Conservation (phyloP, 2,329 filamentous ascomycete species). For the Alternaria sp. region DNA sequence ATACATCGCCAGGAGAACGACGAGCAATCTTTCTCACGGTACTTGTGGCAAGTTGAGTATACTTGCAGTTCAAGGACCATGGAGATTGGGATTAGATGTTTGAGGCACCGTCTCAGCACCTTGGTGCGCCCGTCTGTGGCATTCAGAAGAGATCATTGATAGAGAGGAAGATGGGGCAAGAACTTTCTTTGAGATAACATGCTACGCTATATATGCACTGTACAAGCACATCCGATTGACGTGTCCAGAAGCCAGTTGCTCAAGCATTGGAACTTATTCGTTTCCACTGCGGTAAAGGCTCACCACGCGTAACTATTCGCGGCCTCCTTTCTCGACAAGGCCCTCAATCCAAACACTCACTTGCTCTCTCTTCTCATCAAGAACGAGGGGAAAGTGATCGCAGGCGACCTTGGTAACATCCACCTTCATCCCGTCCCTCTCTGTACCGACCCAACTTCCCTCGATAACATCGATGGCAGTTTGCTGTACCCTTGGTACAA, state of each 20-base stretch:
- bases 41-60: neutral
- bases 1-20: neutral
- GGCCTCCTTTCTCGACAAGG: slow-evolving; percentile 15
- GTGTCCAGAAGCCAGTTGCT: neutral
- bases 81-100: neutral
- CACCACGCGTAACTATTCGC: neutral
- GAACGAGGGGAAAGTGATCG: slow-evolving; percentile 45
- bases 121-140: neutral
- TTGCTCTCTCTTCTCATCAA: slow-evolving; percentile 27
- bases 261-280: neutral
- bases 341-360: slow-evolving; percentile 35
- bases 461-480: slow-evolving; percentile 46
- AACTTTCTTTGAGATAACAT: neutral
- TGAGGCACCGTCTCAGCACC: neutral
- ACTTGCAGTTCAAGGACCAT: neutral
- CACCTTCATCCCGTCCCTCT: slow-evolving; percentile 45
- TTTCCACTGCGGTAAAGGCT: neutral
- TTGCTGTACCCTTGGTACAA: slow-evolving; percentile 44
- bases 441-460: slow-evolving; percentile 27
- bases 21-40: neutral
- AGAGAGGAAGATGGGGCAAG: neutral
- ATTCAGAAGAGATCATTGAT: neutral
- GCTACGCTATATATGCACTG: neutral
- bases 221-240: neutral
- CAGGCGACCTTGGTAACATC: slow-evolving; percentile 47